Percentiles rank a stretch among this genome's conserved stretches.
Evolutionary conservation across 805 yeast genomes (phyloP).

Genomic region (Monosporozyma unispora): DNA sequence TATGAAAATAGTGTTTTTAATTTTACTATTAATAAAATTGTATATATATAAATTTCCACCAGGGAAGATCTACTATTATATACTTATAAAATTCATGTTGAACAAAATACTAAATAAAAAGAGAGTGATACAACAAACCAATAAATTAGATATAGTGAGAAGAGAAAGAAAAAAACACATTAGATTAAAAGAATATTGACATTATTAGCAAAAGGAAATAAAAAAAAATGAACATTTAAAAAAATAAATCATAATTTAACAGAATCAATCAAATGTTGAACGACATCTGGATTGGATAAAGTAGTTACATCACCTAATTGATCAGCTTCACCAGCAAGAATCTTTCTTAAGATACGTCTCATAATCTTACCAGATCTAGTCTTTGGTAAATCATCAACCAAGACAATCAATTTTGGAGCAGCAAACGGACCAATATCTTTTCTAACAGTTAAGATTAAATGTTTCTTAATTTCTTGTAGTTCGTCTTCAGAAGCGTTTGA

Average conservation of each 20-base stretch:
- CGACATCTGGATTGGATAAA: constrained; percentile 67
- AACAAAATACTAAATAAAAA: not conserved
- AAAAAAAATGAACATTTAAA: not conserved
- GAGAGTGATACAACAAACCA: not conserved
- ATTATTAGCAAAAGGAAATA: not conserved
- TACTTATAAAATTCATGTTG: too few relatives aligned
- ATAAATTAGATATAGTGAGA: not conserved
- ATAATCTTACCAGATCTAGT: constrained; percentile 81
- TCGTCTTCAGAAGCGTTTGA: constrained; percentile 34
- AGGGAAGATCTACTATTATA: not conserved
- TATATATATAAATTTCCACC: not conserved
- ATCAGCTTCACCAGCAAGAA: constrained; percentile 66
- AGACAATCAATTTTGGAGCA: constrained; percentile 65
- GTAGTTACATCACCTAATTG: constrained; percentile 76
- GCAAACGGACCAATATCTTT: constrained; percentile 81
- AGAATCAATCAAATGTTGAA: constrained; percentile 51
- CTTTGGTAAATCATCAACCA: constrained; percentile 74
- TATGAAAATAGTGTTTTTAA: too few relatives aligned
- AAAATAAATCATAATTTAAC: constrained; percentile 29
- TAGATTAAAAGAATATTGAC: not conserved
- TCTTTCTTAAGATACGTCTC: constrained; percentile 78
- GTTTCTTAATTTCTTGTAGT: constrained; percentile 47
- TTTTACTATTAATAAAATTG: not conserved
- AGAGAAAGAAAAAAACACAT: not conserved
- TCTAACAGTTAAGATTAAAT: constrained; percentile 60